Percentiles rank a stretch among this genome's conserved stretches.
These are phyloP conservation scores for Pyrrhoderma lamaoense DNA, from an alignment of 1,284 basidiomycete genomes.

Conservation along the genomic window DNA sequence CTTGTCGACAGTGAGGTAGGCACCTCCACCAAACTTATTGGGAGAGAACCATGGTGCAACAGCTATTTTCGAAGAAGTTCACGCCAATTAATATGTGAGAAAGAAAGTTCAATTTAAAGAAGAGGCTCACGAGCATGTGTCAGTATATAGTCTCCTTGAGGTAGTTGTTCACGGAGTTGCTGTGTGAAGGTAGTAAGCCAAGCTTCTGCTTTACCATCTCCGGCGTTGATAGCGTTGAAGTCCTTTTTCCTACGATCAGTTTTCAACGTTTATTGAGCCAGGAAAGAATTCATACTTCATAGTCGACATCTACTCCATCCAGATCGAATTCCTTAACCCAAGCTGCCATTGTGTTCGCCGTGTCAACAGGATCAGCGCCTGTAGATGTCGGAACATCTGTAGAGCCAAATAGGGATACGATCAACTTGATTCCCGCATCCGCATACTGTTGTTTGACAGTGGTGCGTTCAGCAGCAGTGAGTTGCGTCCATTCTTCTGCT, in stretches of 20 bases:
- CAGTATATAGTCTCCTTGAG: conserved; percentile 29
- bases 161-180: conserved; percentile 29
- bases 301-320: conserved; percentile 52
- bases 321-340: conserved; percentile 44
- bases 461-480: conserved; percentile 36
- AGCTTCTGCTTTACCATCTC: conserved; percentile 32
- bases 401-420: conserved; percentile 52
- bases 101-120: conserved; percentile 40
- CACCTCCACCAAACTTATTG: conserved; percentile 44
- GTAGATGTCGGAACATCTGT: conserved; percentile 44
- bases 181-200: conserved; percentile 40
- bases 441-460: conserved; percentile 42
- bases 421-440: conserved; percentile 47
- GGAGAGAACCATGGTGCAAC: conserved; percentile 38
- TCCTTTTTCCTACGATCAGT: conserved; percentile 30
- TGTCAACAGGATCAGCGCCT: conserved; percentile 32
- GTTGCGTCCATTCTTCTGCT: conserved; percentile 35
- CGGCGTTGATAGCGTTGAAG: conserved; percentile 37
- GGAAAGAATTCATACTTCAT: conserved; percentile 31
- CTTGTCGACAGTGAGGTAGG: conserved; percentile 49
- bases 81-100: not conserved
- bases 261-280: not conserved
- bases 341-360: conserved; percentile 40
- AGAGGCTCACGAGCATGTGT: conserved; percentile 32
- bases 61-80: conserved; percentile 3